Evolutionary conservation across 73 alveolate genomes (phyloP).

Genomic region (Paramecium octaurelia): DNA sequence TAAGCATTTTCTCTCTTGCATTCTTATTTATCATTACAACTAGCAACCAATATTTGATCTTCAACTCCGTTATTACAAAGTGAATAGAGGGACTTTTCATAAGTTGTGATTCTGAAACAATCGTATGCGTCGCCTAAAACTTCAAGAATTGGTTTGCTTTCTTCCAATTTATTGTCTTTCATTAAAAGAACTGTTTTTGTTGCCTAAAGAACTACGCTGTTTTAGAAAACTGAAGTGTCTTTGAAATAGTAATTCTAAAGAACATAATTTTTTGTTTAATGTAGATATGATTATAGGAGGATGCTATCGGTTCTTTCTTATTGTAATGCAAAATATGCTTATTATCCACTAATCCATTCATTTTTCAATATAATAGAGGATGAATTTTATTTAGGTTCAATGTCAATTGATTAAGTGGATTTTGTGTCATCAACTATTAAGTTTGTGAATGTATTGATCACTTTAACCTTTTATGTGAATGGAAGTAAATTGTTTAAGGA

Average conservation of each 20-base stretch:
- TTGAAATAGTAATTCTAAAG: not conserved
- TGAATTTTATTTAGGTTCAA: not conserved
- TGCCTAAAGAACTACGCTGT: not conserved
- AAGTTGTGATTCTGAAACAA: not conserved
- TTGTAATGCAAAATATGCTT: not conserved
- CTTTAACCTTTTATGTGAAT: not conserved
- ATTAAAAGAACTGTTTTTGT: not conserved
- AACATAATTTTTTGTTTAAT: not conserved
- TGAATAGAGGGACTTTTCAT: not conserved
- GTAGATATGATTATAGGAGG: not conserved
- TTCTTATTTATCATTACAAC: not conserved
- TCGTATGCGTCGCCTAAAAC: not conserved
- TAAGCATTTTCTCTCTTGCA: not conserved
- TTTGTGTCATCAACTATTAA: not conserved
- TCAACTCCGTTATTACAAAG: not conserved
- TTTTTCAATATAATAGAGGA: not conserved
- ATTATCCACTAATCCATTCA: not conserved
- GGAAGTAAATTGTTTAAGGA: not conserved
- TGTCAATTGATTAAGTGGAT: not conserved
- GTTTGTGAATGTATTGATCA: not conserved
- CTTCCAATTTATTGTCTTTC: not conserved
- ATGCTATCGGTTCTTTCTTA: not conserved
- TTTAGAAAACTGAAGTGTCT: not conserved
- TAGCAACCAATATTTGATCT: not conserved
- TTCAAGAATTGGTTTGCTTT: not conserved